Percentiles rank a stretch among this genome's conserved stretches.
Conservation (phyloP, 805 yeast species). For the Barnettozyma vustinii region DNA sequence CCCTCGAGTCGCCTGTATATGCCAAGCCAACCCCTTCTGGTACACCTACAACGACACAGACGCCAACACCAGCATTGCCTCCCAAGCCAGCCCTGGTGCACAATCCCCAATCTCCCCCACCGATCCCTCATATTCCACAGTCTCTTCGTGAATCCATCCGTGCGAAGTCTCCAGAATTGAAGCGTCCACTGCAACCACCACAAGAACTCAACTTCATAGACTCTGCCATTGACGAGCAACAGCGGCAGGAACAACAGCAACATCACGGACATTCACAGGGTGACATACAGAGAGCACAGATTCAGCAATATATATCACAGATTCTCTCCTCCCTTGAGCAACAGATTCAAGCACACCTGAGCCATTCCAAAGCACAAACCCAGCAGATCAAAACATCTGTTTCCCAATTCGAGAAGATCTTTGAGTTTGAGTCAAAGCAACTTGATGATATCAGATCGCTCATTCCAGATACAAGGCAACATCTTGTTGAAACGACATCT, state of each 20-base stretch:
- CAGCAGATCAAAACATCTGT: constrained; percentile 28
- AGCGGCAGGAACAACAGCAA: not conserved
- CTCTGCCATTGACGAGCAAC: not conserved
- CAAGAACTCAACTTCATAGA: not conserved
- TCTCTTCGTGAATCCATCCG: constrained; percentile 15
- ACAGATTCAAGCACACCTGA: constrained; percentile 7
- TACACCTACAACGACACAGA: constrained; percentile 1
- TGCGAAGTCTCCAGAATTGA: constrained; percentile 1
- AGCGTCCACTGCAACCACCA: not conserved
- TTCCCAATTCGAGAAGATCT: constrained; percentile 32
- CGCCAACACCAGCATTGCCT: constrained; percentile 27
- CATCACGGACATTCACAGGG: not conserved
- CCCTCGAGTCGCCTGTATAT: constrained; percentile 41
- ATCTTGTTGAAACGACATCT: constrained; percentile 26
- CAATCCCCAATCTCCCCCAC: constrained; percentile 25
- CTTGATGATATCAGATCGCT: constrained; percentile 24
- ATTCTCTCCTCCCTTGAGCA: constrained; percentile 3
- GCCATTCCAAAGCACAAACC: constrained; percentile 19
- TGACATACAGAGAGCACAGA: not conserved
- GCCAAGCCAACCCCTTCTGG: constrained; percentile 24
- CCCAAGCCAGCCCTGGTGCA: constrained; percentile 19
- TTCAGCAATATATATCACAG: constrained; percentile 2
- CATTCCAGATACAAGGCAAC: constrained; percentile 26
- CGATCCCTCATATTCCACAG: constrained; percentile 36
- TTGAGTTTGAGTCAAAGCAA: constrained; percentile 29